phyloP scores from a whole-genome alignment of 108 stramenopile genomes.

The Skeletonema grethae region DNA sequence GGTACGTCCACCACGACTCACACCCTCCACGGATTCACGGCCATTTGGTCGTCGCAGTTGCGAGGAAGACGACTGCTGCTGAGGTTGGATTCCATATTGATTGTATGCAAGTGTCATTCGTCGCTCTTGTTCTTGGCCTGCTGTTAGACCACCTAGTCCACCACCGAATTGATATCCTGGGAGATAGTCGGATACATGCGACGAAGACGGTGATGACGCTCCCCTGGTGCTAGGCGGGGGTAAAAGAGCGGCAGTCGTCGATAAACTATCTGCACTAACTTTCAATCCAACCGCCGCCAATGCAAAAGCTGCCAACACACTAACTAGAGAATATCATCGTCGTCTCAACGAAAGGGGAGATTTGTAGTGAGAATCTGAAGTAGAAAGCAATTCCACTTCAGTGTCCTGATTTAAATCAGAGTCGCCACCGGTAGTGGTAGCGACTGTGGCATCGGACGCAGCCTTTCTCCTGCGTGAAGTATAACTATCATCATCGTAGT shows the following conservation, averaged over 20 bases:
- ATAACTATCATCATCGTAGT: background rate
- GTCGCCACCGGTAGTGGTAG: background rate
- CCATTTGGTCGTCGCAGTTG: background rate
- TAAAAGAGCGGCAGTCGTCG: background rate
- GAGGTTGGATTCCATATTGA: conserved; percentile 3
- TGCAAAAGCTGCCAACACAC: conserved; percentile 1
- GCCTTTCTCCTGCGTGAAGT: background rate
- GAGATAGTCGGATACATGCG: conserved; percentile 12
- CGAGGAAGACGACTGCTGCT: background rate
- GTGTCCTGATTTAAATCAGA: background rate
- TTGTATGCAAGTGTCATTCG: conserved; percentile 7
- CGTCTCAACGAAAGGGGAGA: conserved; percentile 4
- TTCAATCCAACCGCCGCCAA: conserved; percentile 10
- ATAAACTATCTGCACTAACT: conserved; percentile 1
- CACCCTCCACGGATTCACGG: background rate
- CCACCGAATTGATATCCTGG: conserved; percentile 36
- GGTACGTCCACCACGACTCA: background rate
- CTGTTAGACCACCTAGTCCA: conserved; percentile 19
- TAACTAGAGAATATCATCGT: conserved; percentile 4
- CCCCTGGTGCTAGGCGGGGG: background rate
- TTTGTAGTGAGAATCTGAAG: background rate
- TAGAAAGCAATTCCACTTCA: conserved; percentile 2
- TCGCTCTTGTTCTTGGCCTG: conserved; percentile 2
- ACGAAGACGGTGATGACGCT: background rate
- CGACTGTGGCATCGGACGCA: background rate